Percentiles rank a stretch among this genome's conserved stretches.
These are phyloP conservation scores for Metschnikowia anglica DNA, from an alignment of 805 yeast species.

Conservation along the genomic window DNA sequence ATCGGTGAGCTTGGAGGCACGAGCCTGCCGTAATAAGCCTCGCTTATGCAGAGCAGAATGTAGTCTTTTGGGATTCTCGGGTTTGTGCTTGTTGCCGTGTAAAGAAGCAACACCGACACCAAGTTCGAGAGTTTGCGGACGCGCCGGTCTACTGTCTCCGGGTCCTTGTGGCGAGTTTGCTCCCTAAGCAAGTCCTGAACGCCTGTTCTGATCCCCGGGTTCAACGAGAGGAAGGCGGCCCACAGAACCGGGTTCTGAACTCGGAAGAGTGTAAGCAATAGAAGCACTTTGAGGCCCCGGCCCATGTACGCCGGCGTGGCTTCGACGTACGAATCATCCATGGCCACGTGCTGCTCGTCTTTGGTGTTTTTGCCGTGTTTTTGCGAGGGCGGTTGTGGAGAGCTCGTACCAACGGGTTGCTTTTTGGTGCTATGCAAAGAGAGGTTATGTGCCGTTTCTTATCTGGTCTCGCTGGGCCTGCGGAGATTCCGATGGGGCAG, in stretches of 20 bases:
- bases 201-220: slow-evolving; percentile 28
- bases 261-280: slow-evolving; percentile 25
- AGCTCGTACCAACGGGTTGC: too few species aligned
- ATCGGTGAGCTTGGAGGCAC: slow-evolving; percentile 36
- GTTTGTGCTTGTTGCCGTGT: slow-evolving; percentile 28
- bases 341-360: too few species aligned
- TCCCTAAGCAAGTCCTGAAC: slow-evolving; percentile 4
- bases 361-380: too few species aligned
- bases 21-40: slow-evolving; percentile 31
- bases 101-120: slow-evolving; percentile 25
- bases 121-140: slow-evolving; percentile 26
- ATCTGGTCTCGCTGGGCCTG: too few species aligned
- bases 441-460: too few species aligned
- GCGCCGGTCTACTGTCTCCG: slow-evolving; percentile 18
- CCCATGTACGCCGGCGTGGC: slow-evolving; percentile 4
- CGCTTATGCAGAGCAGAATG: slow-evolving; percentile 33
- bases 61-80: slow-evolving; percentile 39
- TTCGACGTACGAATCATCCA: slow-evolving; percentile 19
- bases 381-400: too few species aligned
- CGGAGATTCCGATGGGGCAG: too few species aligned
- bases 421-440: too few species aligned
- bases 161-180: slow-evolving; percentile 11
- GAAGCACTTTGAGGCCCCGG: slow-evolving; percentile 31
- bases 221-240: slow-evolving; percentile 34
- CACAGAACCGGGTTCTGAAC: slow-evolving; percentile 27